A percentile compares a stretch with the other conserved stretches of the same genome.
phyloP scores from a whole-genome alignment of 805 yeast genomes.

The Priceomyces medius region DNA sequence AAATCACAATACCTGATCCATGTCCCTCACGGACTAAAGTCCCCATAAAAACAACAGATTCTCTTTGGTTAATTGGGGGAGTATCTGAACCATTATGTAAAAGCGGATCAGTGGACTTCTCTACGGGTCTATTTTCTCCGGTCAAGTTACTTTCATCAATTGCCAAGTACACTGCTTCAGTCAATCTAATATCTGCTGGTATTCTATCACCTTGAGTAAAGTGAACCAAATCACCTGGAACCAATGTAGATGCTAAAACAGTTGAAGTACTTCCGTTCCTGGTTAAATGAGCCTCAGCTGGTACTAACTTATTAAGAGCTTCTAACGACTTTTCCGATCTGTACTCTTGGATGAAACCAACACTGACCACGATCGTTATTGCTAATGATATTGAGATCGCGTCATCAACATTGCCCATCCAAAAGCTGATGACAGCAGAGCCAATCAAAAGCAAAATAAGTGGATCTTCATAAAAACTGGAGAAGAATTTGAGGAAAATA shows the following conservation, averaged over 20 bases:
- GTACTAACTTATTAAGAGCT: slow-evolving; percentile 89
- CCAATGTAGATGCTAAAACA: slow-evolving; percentile 83
- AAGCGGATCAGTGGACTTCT: slow-evolving; percentile 55
- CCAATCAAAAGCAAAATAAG: slow-evolving; percentile 84
- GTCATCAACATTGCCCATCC: slow-evolving; percentile 96
- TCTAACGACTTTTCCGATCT: slow-evolving; percentile 92
- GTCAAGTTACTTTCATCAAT: slow-evolving; percentile 94
- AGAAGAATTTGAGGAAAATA: slow-evolving; percentile 66
- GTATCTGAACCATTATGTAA: slow-evolving; percentile 22
- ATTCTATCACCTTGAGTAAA: slow-evolving; percentile 91
- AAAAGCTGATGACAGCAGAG: slow-evolving; percentile 80
- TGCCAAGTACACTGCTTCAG: slow-evolving; percentile 72
- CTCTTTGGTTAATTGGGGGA: slow-evolving; percentile 65
- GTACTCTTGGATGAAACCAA: slow-evolving; percentile 96
- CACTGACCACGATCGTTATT: slow-evolving; percentile 88
- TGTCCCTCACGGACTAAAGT: slow-evolving; percentile 95
- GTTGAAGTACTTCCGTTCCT: slow-evolving; percentile 76
- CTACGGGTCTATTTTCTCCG: slow-evolving; percentile 90
- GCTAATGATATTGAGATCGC: slow-evolving; percentile 94
- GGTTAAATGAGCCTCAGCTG: slow-evolving; percentile 92
- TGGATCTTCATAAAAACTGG: slow-evolving; percentile 87
- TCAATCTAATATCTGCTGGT: slow-evolving; percentile 90
- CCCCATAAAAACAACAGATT: slow-evolving; percentile 91
- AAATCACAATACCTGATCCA: slow-evolving; percentile 90
- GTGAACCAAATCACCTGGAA: slow-evolving; percentile 93